These are phyloP conservation scores for Linum lewisii DNA, from an alignment of 345 rosid genomes.

Conservation along the genomic window DNA sequence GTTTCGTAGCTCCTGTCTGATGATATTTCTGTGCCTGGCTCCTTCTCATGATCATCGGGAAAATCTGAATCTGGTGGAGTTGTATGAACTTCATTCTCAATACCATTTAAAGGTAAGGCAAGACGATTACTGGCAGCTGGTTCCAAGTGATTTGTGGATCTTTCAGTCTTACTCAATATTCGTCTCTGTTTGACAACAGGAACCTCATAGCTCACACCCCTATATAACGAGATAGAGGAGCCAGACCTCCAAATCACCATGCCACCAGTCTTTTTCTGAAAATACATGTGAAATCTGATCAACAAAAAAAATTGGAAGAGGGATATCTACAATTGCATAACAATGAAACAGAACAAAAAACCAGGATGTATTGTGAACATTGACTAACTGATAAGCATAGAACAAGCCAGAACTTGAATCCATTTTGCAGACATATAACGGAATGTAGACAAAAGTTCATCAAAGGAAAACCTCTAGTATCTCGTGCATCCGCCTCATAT, in stretches of 20 bases:
- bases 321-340: not conserved
- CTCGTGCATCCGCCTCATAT: constrained; percentile 88
- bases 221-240: constrained; percentile 62
- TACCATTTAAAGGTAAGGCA: constrained; percentile 15
- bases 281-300: not conserved
- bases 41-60: constrained; percentile 13
- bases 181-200: constrained; percentile 34
- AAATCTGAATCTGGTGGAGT: constrained; percentile 22
- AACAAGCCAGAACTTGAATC: not conserved
- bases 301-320: constrained; percentile 6
- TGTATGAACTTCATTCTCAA: constrained; percentile 18
- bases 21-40: constrained; percentile 19
- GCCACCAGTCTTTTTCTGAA: constrained; percentile 90
- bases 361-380: not conserved
- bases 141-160: constrained; percentile 20
- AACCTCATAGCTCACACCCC: constrained; percentile 55
- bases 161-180: constrained; percentile 36
- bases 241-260: constrained; percentile 97
- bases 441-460: not conserved
- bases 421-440: not conserved
- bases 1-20: constrained; percentile 59
- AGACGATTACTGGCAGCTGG: constrained; percentile 17
- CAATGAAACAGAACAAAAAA: not conserved
- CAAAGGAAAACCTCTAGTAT: constrained; percentile 68
- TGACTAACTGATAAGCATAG: not conserved